Conservation (phyloP, 169 alveolate species). For the Cystoisospora suis region DNA sequence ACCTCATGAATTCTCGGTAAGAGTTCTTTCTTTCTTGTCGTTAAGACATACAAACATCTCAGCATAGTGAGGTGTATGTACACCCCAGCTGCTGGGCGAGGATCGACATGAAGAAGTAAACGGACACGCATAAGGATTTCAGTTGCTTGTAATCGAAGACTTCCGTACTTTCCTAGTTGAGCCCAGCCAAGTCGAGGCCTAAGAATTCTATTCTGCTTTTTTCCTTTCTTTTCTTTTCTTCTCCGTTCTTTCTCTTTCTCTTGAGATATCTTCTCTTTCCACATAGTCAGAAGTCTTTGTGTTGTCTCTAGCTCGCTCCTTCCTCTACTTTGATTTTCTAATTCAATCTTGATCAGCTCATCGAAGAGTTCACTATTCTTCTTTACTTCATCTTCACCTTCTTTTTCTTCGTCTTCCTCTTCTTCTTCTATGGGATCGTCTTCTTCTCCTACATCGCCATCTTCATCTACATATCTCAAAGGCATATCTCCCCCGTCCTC, state of each 20-base stretch:
- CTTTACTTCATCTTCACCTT: background rate
- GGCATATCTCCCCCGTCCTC: background rate
- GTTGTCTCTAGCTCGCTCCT: background rate
- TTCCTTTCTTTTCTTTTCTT: background rate
- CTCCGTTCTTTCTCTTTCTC: background rate
- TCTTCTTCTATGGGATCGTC: background rate
- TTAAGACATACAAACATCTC: slow-evolving; percentile 43
- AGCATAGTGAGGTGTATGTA: slow-evolving; percentile 27
- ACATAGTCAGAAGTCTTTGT: too few relatives aligned
- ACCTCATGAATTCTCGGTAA: slow-evolving; percentile 51
- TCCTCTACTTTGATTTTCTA: background rate
- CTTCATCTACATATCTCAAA: background rate
- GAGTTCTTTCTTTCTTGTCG: slow-evolving; percentile 36
- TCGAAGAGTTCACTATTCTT: background rate
- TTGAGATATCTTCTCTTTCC: too few relatives aligned
- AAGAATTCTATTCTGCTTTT: background rate
- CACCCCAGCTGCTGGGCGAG: slow-evolving; percentile 20
- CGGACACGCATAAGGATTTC: slow-evolving; percentile 32
- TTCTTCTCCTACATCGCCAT: background rate
- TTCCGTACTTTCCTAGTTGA: background rate
- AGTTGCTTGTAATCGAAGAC: slow-evolving; percentile 32
- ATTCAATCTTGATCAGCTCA: background rate
- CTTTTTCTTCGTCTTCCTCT: background rate
- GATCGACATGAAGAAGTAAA: background rate
- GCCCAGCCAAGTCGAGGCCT: background rate